Base-by-base conservation (phyloP, 208 protist species). In the Trypanosoma conorhini region DNA sequence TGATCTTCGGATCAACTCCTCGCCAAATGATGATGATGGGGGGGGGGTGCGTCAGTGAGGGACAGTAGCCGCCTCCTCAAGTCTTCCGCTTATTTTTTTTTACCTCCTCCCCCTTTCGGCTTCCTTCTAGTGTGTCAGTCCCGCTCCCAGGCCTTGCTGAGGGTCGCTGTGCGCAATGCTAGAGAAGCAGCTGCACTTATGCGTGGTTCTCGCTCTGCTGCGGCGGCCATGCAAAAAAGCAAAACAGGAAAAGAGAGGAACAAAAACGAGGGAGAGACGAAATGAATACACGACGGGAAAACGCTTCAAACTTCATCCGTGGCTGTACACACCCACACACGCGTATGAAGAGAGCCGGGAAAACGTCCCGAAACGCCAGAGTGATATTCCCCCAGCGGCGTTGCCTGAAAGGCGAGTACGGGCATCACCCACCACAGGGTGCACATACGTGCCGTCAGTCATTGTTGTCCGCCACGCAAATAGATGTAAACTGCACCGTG, bases 81-180 rank as follows among this genome's bases (percentile, higher is more conserved):
- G 4, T 21, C 42, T 24, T 12, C 44, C 57, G 17, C 10, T n/a
- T n/a, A n/a, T n/a, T n/a, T n/a, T n/a, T n/a, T n/a, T 52, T 66
- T 10, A 38, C 44, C 21, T 62, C 40, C 67, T 22, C 30, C 52
- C 50, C 50, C 65, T 59, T 62, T 70, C 35, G 30, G 7, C 33
- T 50, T 52, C 21, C 33, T 50, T 62, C 26, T 52, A 12, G 12
- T 70, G 3, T 52, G 21, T 60, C n/a, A 19, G 24, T 50, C 48
- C 8, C 5, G 28, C 35, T 30, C 38, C 17, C 50, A 15, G 10
- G 12, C 3, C n/a, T 42, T 30, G 12, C n/a, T 62, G n/a, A 62
- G 26, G 21, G 42, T 46, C 42, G 13, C 17, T 19, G 42, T 3
- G 42, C 17, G 42, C 1, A 46, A 46, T 46, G 8, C 42, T 46